Evolutionary conservation across 2,329 filamentous ascomycete genomes (phyloP).

Genomic region (Fusarium heterosporum): DNA sequence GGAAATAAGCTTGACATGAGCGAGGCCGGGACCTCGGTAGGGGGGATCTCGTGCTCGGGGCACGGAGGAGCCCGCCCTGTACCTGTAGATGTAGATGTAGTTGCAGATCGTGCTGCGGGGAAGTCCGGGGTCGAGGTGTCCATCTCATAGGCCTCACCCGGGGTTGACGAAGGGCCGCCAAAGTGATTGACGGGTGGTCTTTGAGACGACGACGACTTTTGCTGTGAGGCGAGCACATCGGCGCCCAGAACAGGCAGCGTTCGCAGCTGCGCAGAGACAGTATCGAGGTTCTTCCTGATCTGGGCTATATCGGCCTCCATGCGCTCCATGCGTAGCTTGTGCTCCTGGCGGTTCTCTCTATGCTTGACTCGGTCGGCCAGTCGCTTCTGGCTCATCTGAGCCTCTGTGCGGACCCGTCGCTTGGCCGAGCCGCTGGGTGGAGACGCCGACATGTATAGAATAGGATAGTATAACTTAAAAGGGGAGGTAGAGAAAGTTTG

Average conservation of each 20-base stretch:
- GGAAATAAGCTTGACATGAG: slow-evolving; percentile 26
- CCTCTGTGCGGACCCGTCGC: slow-evolving; percentile 42
- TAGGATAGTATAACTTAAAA: background rate
- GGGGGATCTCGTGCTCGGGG: slow-evolving; percentile 13
- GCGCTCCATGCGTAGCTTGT: slow-evolving; percentile 43
- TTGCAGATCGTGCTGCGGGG: slow-evolving; percentile 17
- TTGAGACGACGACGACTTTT: slow-evolving; percentile 24
- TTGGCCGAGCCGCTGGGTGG: slow-evolving; percentile 32
- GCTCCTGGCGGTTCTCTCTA: slow-evolving; percentile 44
- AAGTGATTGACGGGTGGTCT: slow-evolving; percentile 9
- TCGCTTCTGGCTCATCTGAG: slow-evolving; percentile 46
- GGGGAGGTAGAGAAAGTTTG: slow-evolving; percentile 3
- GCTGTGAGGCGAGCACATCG: slow-evolving; percentile 29
- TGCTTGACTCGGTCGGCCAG: slow-evolving; percentile 45
- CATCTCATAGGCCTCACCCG: slow-evolving; percentile 21
- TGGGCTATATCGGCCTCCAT: slow-evolving; percentile 45
- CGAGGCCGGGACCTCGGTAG: slow-evolving; percentile 8
- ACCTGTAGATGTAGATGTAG: too few species aligned
- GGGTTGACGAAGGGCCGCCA: slow-evolving; percentile 3
- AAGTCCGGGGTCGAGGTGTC: slow-evolving; percentile 18
- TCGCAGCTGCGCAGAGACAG: slow-evolving; percentile 35
- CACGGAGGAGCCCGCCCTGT: slow-evolving; percentile 2
- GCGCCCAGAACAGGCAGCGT: slow-evolving; percentile 22
- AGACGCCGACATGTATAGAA: slow-evolving; percentile 29
- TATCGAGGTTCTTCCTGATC: slow-evolving; percentile 40